Base-by-base conservation (phyloP, 2,329 filamentous ascomycete species). In the Sclerotinia spermophila region DNA sequence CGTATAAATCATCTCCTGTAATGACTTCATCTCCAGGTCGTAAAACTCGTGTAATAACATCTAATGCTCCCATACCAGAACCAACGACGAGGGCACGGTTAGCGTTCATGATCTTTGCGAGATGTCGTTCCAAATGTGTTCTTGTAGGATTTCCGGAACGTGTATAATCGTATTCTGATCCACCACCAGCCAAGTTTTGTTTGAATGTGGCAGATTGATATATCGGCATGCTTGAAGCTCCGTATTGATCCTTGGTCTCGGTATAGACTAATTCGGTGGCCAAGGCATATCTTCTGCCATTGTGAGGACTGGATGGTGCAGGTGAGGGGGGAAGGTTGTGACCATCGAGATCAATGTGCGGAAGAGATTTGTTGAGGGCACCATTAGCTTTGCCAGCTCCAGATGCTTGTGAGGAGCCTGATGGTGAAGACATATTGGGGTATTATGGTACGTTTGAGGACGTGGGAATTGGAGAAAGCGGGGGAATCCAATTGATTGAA, bases 171-270 rank as follows among this genome's bases (percentile, higher is more conserved):
- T 98, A 99, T 82, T 98, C 94, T 79, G 88, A 85, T 72, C 93
- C 93, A 72, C 92, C 93, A 60, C 82, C 86, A 73, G 92, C 91
- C 27, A 91, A 93, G 33, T 87, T 88, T 82, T 98, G 96, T 83
- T 99, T 99, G 86, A 99, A 99, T 51, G 96, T 99, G 64, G 96
- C 96, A 64, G 93, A 97, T 86, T 97, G 96, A 82, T 99, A 99
- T 79, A 99, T 98, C 68, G 96, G 96, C 77, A 97, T 91, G 81
- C 94, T 98, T 77, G 93, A 97, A 71, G 96, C 89, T 79, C 96
- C 96, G 85, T 98, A 97, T 84, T 99, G 96, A 82, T 99, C 96
- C 82, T 91, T 96, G 80, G 91, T 90, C 77, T 99, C 96, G 67
- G 95, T 98, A 81, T 95, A 98, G 72, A 99, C 96, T 73, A 99